Base-by-base conservation (phyloP, 495 filamentous ascomycete genomes). In the Lophiotrema nucula region DNA sequence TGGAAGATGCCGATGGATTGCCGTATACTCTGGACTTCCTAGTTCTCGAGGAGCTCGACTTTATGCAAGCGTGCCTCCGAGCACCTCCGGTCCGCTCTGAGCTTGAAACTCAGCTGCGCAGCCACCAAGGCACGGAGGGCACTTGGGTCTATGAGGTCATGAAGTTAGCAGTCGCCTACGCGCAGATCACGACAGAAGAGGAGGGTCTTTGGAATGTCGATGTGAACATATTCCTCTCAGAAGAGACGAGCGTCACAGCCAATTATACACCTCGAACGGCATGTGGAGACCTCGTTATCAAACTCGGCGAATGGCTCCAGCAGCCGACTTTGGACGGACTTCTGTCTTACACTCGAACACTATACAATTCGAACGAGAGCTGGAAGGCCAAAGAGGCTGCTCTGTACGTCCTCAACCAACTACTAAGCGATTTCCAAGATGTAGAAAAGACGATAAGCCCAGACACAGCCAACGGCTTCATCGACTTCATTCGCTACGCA, bases 201-300 rank as follows among this genome's bases (percentile, higher is more conserved):
- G 89, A 95, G 71, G 89, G 87, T 6, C 74, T 98, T 24, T 98
- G 93, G 93, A 90, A 97, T 53, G 86, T 97, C 55, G 93, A 98
- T 72, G 84, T 95, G 50, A 97, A 95, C 44, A 79, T 97, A 1
- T 98, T 95, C 72, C 79, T 98, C 24, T 90, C 90, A 0, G 93
- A 98, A 67, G 93, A 98, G 72, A 92, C 89, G 2, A 89, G 90
- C 12, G 86, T 97, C 45, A 96, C 90, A n/a, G 87, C 92, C 22
- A 97, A 97, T 68, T 98, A 96, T 70, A 95, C 92, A 1, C 88
- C 93, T 24, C 81, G 93, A 46, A 95, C 88, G 12, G 92, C 92
- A 45, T 91, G 89, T 65, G 90, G 90, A 24, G 92, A 96, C 67
- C 76, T 97, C 23, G 79, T 93, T 8, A 87, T 95, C 69, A 97